Base-by-base conservation (phyloP, 2,329 filamentous ascomycete genomes). In the Septoria linicola region DNA sequence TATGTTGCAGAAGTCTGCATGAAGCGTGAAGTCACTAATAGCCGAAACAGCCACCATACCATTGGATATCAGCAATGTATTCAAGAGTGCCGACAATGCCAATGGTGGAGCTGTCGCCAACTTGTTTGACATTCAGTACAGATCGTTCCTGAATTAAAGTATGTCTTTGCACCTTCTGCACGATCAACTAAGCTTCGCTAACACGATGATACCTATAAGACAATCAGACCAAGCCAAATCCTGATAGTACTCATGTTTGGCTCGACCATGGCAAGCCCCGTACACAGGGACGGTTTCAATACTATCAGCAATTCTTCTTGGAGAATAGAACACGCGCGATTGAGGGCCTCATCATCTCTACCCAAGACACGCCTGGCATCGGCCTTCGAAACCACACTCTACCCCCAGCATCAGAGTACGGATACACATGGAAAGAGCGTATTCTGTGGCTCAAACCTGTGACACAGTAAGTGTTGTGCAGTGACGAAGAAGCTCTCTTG, bases 61-160 rank as follows among this genome's bases (percentile, higher is more conserved):
- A 1, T 11, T 31, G 4, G 49, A 53, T 44, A 37, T 47, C n/a
- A 53, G 44, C 8, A 30, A 41, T 7, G 14, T 49, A 3, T 53
- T 49, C 8, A 31, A 31, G n/a, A 41, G 45, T 21, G 37, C 37
- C 8, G n/a, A 19, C 4, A 20, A 14, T 4, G 10, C 20, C 3
- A 32, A 32, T 8, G 14, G 50, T 40, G 30, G 36, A 19, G 43
- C 44, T 4, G 40, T 53, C 3, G 50, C 50, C 2, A 35, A 39
- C 4, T 4, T 49, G 8, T 39, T 49, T 11, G 50, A 49, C 39
- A 53, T 53, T 8, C 44, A 53, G 16, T 53, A 40, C 6, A 27
- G 50, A 10, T 53, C 50, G 19, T 53, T 43, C 39, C 34, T 49
- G 16, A 49, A 49, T 11, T 53, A 53, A 36, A 53, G 44, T 47